phyloP scores from a whole-genome alignment of 148 eudicot genomes.

The Arbutus unedo region DNA sequence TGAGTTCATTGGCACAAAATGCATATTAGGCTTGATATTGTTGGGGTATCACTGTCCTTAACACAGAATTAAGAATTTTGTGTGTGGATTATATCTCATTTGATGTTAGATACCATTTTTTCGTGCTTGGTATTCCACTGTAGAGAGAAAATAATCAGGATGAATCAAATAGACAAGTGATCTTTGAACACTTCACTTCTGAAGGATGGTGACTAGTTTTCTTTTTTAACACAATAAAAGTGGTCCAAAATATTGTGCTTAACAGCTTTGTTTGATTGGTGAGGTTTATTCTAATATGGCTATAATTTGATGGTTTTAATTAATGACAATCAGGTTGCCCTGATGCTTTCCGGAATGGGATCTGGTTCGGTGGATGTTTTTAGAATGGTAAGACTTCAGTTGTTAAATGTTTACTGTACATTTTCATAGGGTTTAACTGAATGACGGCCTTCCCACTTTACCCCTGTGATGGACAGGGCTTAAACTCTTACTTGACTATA shows the following conservation, averaged over 20 bases:
- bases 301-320: not conserved
- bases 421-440: constrained; percentile 2
- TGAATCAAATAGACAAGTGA: not conserved
- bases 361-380: constrained; percentile 72
- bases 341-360: constrained; percentile 99
- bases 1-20: not conserved
- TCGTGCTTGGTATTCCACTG: not conserved
- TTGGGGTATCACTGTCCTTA: not conserved
- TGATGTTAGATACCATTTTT: not conserved
- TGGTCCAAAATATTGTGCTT: not conserved
- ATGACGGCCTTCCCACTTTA: not conserved
- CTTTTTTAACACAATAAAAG: not conserved
- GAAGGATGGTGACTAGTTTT: no score
- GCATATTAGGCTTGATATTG: not conserved
- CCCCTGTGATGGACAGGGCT: not conserved
- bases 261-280: not conserved
- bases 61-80: not conserved
- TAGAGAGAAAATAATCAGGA: not conserved
- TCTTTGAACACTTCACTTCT: not conserved
- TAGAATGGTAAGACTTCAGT: constrained; percentile 59
- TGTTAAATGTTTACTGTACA: not conserved
- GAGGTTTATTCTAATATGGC: not conserved
- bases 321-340: constrained; percentile 59
- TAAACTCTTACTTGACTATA: not conserved
- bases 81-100: not conserved